These are phyloP conservation scores for Pseudoneurospora amorphoporcata DNA, from an alignment of 495 filamentous ascomycete genomes.

Conservation along the genomic window DNA sequence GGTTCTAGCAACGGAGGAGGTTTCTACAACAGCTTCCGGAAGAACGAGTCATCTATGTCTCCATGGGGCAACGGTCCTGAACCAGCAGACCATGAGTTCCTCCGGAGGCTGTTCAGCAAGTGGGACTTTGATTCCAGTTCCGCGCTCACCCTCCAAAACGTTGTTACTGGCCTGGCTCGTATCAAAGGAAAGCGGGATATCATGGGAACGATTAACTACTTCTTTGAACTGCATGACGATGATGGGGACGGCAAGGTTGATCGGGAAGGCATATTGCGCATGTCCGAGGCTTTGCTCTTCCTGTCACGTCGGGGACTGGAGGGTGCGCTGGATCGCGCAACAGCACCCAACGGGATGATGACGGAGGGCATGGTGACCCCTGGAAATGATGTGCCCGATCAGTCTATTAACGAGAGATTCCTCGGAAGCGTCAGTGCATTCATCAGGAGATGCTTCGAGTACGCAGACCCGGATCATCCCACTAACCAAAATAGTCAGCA, in stretches of 20 bases:
- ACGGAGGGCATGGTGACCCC: constrained; percentile 18
- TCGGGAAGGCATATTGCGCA: constrained; percentile 87
- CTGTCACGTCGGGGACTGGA: constrained; percentile 81
- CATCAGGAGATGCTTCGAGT: constrained; percentile 93
- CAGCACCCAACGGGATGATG: constrained; percentile 23
- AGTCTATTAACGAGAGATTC: constrained; percentile 62
- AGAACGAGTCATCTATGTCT: constrained; percentile 40
- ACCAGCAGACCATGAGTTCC: constrained; percentile 91
- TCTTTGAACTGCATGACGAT: constrained; percentile 95
- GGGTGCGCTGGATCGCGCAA: constrained; percentile 45
- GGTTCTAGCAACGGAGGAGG: constrained; percentile 40
- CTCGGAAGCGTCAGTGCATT: constrained; percentile 88
- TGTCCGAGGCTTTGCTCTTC: constrained; percentile 90
- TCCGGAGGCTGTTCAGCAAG: constrained; percentile 74
- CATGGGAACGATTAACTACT: constrained; percentile 94
- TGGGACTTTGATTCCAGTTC: constrained; percentile 74
- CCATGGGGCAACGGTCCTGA: constrained; percentile 70
- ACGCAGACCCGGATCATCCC: constrained; percentile 85
- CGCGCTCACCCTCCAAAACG: constrained; percentile 76
- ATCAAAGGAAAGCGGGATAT: constrained; percentile 91
- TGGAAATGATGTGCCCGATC: constrained; percentile 27
- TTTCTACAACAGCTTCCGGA: constrained; percentile 42
- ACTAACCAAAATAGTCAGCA: constrained; percentile 36
- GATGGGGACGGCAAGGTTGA: constrained; percentile 88
- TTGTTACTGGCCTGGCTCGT: constrained; percentile 79